Base-by-base conservation (phyloP, 306 rosid genomes). In the Canavalia ensiformis region DNA sequence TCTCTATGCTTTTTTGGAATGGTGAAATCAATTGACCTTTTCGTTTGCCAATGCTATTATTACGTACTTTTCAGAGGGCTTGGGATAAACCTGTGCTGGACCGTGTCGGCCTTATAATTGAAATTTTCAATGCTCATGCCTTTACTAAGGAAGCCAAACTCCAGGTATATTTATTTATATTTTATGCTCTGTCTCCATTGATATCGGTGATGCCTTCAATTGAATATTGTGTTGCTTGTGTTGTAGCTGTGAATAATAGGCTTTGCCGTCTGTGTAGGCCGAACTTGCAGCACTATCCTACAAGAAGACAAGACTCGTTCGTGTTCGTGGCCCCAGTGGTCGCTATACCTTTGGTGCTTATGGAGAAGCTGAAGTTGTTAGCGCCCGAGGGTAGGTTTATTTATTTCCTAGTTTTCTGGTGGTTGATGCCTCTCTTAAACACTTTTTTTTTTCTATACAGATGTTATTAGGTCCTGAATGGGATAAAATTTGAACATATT, bases 81-180 rank as follows among this genome's bases (percentile, higher is more conserved):
- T 90, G 90, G 97, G 82, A 80, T 1, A 90, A 84, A 78, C 98
- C 98, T 33, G 99, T 95, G 8, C 67, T 95, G 74, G 99, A 95
- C 65, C 98, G 97, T 18, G 89, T 93, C 50, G 94, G 97, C 31
- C 98, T 95, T 81, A 95, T 95, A 75, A 95, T 93, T 45, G 99
- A 93, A 94, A 95, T 95, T 74, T 95, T 95, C 84, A 93, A 92
- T 87, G 97, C 93, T 62, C 99, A 92, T 87, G 97, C 98, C 59
- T 87, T 56, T 78, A 90, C 98, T 11, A 95, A 90, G 82, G 98
- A 95, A 87, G 98, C 90, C 3, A 93, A 88, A 82, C 83, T 95
- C 8, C 98, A 95, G 97, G 99, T 95, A 49, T 66, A 18, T 41
- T 44, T 44, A 4, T 44, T 4, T 18, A 18, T 18, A 18, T 18